Evolutionary conservation across 805 yeast species (phyloP), one percentile per base, ranked within the genome.

Genomic region (Candida tammaniensis): DNA sequence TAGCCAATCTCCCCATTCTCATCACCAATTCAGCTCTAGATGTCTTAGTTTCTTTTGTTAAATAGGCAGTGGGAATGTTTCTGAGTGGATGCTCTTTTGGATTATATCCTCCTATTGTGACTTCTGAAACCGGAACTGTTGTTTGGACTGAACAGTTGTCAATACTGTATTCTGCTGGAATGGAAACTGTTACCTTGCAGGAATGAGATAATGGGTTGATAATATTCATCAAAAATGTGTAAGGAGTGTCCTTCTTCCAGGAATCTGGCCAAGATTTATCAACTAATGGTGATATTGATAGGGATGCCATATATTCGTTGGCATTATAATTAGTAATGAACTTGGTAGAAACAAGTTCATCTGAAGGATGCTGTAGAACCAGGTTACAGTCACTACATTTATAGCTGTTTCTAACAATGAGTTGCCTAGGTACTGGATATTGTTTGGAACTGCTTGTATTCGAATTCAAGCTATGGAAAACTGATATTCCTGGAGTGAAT

Each of bases 51-150:
- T 49, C 36, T 10, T 51, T 38, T 2, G 64, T 60, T 21, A 66
- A 37, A 17, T 44, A 52, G 2, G 57, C 46, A 5, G 70, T 60
- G 1, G 72, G 72, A 2, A 66, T 52, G 1, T 57, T 42, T 22
- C 63, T 55, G 14, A 64, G 46, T 5, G 52, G 32, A 6, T 47
- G 52, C 17, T 36, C 43, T 14, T 46, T 47, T 14, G 56, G 32
- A 25, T 49, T 20, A 19, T 43, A 34, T 31, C 54, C 32, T 28
- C 54, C 48, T 1, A 64, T 31, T 1, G 34, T 33, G 24, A 57
- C 37, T 4, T 49, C 43, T 0, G 61, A 40, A 9, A 49, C 39
- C 3, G 70, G 68, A 3, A 64, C 35, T 2, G 54, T 48, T 17
- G 49, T 21, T 13, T 41, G 36, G 5, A 51, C 23, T 5, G 27